Percentiles rank a stretch among this genome's conserved stretches.
phyloP scores from a whole-genome alignment of 1,284 basidiomycete species.

The Rhodotorula sp. region DNA sequence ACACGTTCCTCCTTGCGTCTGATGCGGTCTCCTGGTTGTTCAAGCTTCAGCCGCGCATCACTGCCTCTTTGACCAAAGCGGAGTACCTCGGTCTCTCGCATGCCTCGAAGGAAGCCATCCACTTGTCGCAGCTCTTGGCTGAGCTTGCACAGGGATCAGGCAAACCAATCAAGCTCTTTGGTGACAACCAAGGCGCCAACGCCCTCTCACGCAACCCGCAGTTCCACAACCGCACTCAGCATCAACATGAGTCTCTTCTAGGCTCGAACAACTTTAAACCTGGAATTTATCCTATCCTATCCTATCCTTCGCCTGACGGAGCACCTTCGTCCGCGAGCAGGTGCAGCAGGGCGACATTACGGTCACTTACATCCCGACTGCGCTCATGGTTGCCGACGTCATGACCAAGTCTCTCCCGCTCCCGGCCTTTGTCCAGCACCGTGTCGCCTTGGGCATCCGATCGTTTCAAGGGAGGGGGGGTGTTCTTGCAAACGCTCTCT shows the following conservation, averaged over 20 bases:
- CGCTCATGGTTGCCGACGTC: conserved; percentile 6
- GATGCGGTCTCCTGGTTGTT: too few relatives aligned
- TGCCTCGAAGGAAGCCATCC: conserved; percentile 52
- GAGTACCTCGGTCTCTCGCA: conserved; percentile 54
- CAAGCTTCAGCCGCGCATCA: too few relatives aligned
- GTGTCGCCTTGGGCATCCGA: too few relatives aligned
- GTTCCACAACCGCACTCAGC: conserved; percentile 45
- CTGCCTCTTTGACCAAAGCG: too few relatives aligned
- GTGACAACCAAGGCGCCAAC: conserved; percentile 42
- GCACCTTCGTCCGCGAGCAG: too few relatives aligned
- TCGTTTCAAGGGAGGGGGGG: too few relatives aligned
- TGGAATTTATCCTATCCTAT: too few relatives aligned
- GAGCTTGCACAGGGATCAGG: conserved; percentile 40
- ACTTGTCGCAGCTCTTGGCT: conserved; percentile 46
- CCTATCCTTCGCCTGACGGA: conserved; percentile 29
- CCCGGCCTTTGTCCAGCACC: conserved; percentile 4
- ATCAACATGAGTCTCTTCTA: too few relatives aligned
- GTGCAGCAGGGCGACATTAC: neutral
- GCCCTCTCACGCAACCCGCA: conserved; percentile 44
- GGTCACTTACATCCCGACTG: neutral
- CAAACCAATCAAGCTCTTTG: conserved; percentile 20
- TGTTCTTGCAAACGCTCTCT: too few relatives aligned
- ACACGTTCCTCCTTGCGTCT: too few relatives aligned
- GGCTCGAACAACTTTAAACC: too few relatives aligned
- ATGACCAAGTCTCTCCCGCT: conserved; percentile 12